These are phyloP conservation scores for Astragalus glycyphyllos DNA, from an alignment of 306 rosid species.

Conservation along the genomic window DNA sequence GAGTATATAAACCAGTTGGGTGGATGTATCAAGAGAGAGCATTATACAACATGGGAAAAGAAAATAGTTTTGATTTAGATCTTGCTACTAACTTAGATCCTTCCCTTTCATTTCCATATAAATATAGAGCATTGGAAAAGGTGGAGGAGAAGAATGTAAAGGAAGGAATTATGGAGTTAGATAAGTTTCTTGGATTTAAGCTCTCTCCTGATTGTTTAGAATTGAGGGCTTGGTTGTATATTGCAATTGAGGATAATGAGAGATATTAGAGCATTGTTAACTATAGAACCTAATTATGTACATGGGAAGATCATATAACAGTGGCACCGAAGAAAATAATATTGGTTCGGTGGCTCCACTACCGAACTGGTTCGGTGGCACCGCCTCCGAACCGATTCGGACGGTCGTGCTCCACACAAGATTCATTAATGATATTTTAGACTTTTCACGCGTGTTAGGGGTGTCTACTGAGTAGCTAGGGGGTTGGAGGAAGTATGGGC, in stretches of 20 bases:
- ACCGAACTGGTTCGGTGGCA: too few species aligned
- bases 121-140: slow-evolving; percentile 63
- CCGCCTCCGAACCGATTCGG: too few species aligned
- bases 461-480: too few species aligned
- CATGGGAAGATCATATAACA: slow-evolving; percentile 63
- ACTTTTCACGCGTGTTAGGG: too few species aligned
- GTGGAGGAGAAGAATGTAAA: slow-evolving; percentile 69
- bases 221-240: slow-evolving; percentile 74
- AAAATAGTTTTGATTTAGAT: slow-evolving; percentile 70
- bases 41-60: slow-evolving; percentile 72
- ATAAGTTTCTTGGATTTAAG: slow-evolving; percentile 69
- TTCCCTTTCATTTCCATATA: slow-evolving; percentile 72
- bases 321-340: too few species aligned
- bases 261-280: slow-evolving; percentile 72
- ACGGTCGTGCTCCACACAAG: too few species aligned
- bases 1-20: slow-evolving; percentile 72
- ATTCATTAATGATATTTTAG: too few species aligned
- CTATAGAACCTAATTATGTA: slow-evolving; percentile 68
- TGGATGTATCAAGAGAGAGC: slow-evolving; percentile 95
- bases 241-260: slow-evolving; percentile 67
- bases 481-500: too few species aligned
- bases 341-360: too few species aligned
- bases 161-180: slow-evolving; percentile 69
- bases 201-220: slow-evolving; percentile 75
- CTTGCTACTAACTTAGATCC: slow-evolving; percentile 80